Conservation (phyloP, 148 eudicot species). For the Fagopyrum esculentum region DNA sequence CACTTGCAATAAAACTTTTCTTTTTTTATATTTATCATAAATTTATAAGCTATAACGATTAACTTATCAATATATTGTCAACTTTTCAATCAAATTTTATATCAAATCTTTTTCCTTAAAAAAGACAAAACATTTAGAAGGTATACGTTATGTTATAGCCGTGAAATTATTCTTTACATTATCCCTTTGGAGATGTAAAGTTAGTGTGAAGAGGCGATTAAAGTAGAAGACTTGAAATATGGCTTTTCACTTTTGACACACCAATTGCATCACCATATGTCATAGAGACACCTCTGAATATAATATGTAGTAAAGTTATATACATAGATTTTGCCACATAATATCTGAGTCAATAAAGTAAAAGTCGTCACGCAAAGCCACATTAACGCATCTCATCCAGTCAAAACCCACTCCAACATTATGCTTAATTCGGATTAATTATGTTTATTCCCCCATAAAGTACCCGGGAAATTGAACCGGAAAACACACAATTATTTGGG, state of each 20-base stretch:
- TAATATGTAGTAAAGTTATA: background rate
- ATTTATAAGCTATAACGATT: too few relatives aligned
- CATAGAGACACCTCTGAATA: background rate
- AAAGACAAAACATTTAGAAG: background rate
- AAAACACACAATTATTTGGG: too few relatives aligned
- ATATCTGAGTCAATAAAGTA: background rate
- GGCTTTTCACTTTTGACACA: constrained; percentile 1
- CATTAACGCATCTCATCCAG: background rate
- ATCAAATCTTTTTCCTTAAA: too few relatives aligned
- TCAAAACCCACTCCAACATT: background rate
- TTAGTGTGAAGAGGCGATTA: background rate
- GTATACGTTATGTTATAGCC: background rate
- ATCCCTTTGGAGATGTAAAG: background rate
- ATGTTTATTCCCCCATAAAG: background rate
- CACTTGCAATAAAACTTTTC: background rate
- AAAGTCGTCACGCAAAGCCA: background rate
- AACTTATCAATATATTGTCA: too few relatives aligned
- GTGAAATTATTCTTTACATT: background rate
- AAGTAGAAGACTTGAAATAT: background rate
- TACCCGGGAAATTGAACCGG: too few relatives aligned
- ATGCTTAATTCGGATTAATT: background rate
- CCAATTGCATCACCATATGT: background rate
- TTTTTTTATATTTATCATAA: background rate
- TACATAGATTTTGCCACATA: background rate
- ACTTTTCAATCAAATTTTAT: too few relatives aligned